Base-by-base conservation (phyloP, 1,284 basidiomycete species). In the Pyrrhoderma noxium region DNA sequence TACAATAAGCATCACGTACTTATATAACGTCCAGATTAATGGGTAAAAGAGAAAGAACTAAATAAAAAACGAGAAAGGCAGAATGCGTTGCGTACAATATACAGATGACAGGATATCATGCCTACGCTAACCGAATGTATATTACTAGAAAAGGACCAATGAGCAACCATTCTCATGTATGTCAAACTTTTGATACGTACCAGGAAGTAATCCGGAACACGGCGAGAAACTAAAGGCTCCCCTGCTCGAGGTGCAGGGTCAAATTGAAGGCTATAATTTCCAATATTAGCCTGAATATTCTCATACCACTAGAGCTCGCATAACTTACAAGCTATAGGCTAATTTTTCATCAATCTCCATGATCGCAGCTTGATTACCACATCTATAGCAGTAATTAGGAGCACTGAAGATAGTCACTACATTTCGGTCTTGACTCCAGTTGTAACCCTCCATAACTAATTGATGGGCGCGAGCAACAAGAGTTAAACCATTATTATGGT, bases 351-450 rank as follows among this genome's bases (percentile, higher is more conserved):
- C 95, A 69, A 99, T 97, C 72, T 99, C 95, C 87, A 99, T 96
- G 68, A 99, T 99, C 45, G 96, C 96, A 45, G 95, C 95, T 67
- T 99, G 96, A 70, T 99, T 99, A 51, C 95, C 95, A 68, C 96
- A 99, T 67, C 96, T 81, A 77, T 99, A 99, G 73, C 96, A 99
- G 72, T 96, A 96, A 72, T 97, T 97, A 45, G 95, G 95, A 61
- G 95, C 95, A 58, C 94, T 97, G 75, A 98, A 99, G 66, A 99
- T 98, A 43, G 95, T 99, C 58, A 99, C 95, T n/a, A 99, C 96
- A 65, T 99, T 99, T 66, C 93, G 82, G 72, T 99, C 95, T 72
- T 98, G 95, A 57, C 93, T 93, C 94, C 95, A 98, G 67, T 93
- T 95, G 70, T 86, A 89, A 80, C 94, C 94, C 72, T 98, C 95